Evolutionary conservation across 495 filamentous ascomycete genomes (phyloP).

Genomic region (Podospora pseudoanserina): DNA sequence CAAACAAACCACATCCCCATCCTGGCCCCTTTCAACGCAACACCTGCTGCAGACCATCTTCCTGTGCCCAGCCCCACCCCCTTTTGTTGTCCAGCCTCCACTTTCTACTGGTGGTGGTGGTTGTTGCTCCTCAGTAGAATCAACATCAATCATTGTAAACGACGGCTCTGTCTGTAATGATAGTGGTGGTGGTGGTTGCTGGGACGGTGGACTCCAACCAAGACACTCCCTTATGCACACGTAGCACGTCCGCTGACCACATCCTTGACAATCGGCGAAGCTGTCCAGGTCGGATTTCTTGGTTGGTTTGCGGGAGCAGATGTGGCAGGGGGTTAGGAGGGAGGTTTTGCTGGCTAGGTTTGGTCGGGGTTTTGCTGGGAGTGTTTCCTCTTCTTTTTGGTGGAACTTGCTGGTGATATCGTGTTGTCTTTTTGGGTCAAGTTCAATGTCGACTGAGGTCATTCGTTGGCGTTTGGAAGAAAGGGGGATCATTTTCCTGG

Average conservation of each 20-base stretch:
- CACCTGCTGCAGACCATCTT: slow-evolving; percentile 45
- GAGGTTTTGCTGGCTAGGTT: slow-evolving; percentile 13
- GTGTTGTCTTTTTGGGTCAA: slow-evolving; percentile 5
- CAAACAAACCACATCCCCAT: slow-evolving; percentile 47
- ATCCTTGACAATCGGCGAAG: slow-evolving; percentile 46
- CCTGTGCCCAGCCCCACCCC: slow-evolving; percentile 34
- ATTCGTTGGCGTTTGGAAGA: slow-evolving; percentile 31
- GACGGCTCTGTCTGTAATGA: slow-evolving; percentile 28
- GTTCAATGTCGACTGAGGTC: slow-evolving; percentile 7
- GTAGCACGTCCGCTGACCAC: slow-evolving; percentile 45
- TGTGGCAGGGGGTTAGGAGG: slow-evolving; percentile 44
- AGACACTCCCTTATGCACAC: slow-evolving; percentile 48
- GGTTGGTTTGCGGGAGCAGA: slow-evolving; percentile 46
- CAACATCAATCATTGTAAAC: slow-evolving; percentile 41
- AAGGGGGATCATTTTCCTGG: slow-evolving; percentile 36
- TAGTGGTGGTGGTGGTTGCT: slow-evolving; percentile 4
- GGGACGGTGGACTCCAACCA: slow-evolving; percentile 30
- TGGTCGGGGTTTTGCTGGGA: slow-evolving; percentile 8
- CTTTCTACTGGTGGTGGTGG: not conserved
- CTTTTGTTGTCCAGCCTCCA: slow-evolving; percentile 7
- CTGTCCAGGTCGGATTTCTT: slow-evolving; percentile 49
- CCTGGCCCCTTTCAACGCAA: slow-evolving; percentile 43
- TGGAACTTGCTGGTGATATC: slow-evolving; percentile 6
- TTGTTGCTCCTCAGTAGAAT: slow-evolving; percentile 17
- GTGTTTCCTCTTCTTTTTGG: not conserved